Evolutionary conservation across 2,329 filamentous ascomycete species (phyloP).

Genomic region (Aspergillus spinulosporus): DNA sequence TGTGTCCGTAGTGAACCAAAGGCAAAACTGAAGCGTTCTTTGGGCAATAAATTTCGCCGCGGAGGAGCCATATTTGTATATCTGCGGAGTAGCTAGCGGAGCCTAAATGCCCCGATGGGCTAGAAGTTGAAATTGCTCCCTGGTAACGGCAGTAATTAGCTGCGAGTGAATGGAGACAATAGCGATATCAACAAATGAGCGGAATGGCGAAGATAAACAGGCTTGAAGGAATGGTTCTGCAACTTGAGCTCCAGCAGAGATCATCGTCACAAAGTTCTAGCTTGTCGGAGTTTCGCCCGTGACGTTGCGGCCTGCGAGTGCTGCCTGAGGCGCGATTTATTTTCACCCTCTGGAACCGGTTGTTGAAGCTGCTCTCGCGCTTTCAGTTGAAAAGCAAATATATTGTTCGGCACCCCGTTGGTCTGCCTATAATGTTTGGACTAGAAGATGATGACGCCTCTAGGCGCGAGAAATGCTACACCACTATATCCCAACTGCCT

Average conservation of each 20-base stretch:
- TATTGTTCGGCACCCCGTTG: neutral
- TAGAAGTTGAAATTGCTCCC: constrained; percentile 10
- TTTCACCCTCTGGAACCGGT: neutral
- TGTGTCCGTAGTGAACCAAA: constrained; percentile 71
- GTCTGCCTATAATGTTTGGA: constrained; percentile 46
- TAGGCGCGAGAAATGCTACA: constrained; percentile 64
- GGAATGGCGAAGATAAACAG: neutral
- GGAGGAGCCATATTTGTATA: constrained; percentile 39
- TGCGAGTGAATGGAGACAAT: neutral
- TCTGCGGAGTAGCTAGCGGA: constrained; percentile 20
- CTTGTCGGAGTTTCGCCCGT: constrained; percentile 7
- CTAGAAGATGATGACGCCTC: constrained; percentile 43
- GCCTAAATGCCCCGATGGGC: constrained; percentile 27
- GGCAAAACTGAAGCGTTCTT: constrained; percentile 66
- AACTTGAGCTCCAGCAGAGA: neutral
- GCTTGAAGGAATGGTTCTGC: neutral
- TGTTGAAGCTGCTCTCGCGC: neutral
- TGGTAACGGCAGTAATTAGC: neutral
- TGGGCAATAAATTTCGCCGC: constrained; percentile 51
- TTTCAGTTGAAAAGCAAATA: neutral
- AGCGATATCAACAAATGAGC: neutral
- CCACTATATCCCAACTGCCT: constrained; percentile 67
- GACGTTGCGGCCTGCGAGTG: constrained; percentile 2
- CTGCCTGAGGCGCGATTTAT: constrained; percentile 24
- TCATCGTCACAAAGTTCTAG: neutral